A percentile compares a stretch with the other conserved stretches of the same genome.
Conservation (phyloP, 306 rosid genomes). For the Biancaea sappan region DNA sequence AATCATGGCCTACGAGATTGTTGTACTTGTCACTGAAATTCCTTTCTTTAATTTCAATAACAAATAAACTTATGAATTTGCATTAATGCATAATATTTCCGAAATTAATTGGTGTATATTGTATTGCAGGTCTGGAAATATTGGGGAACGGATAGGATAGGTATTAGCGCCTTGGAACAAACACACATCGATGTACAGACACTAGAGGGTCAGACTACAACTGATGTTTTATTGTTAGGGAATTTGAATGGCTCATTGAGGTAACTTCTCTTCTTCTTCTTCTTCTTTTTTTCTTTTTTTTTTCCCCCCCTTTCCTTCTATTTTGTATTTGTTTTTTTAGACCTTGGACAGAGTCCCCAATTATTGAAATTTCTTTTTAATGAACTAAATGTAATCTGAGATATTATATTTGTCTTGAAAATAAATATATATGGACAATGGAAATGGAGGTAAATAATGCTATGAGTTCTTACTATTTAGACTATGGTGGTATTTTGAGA, state of each 20-base stretch:
- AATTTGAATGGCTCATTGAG: constrained; percentile 61
- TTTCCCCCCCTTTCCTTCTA: too few species aligned
- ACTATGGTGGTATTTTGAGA: not conserved
- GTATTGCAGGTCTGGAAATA: constrained; percentile 81
- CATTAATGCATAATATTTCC: not conserved
- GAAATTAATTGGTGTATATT: not conserved
- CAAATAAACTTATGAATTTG: not conserved
- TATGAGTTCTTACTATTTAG: not conserved
- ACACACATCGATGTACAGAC: constrained; percentile 57
- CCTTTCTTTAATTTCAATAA: not conserved
- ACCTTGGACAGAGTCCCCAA: constrained; percentile 6
- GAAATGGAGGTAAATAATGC: not conserved
- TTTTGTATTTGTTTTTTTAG: constrained; percentile 1
- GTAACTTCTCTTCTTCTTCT: constrained; percentile 42
- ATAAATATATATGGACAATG: constrained; percentile 1
- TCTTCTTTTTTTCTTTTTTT: not conserved
- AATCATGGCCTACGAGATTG: not conserved
- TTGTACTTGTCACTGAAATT: not conserved
- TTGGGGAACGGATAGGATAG: constrained; percentile 46
- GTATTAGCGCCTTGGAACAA: constrained; percentile 71
- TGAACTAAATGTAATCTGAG: not conserved
- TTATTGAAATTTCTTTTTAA: constrained; percentile 6
- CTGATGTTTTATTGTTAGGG: constrained; percentile 64
- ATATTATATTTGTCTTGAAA: not conserved
- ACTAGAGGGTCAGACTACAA: constrained; percentile 54